Base-by-base conservation (phyloP, 352 stramenopile species). In the Aphanomyces euteiches region DNA sequence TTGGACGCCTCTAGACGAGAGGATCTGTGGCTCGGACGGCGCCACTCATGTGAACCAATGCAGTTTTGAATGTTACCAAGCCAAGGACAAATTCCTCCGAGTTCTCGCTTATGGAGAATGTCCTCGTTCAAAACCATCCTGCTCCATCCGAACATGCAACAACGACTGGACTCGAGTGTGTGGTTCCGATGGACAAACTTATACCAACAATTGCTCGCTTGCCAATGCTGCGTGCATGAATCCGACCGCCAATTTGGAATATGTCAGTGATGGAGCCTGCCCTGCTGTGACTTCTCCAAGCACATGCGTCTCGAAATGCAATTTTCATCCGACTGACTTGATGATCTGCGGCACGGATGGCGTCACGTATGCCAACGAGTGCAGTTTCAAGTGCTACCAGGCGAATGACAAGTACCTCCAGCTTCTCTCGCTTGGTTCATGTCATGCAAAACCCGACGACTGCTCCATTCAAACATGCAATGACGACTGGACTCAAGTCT, bases 131-230 rank as follows among this genome's bases (percentile, higher is more conserved):
- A 50, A 50, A 12, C 43, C 43, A 12, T n/a, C 43, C 43, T 50
- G 43, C 43, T n/a, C 10, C 43, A n/a, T 50, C 43, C 43, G 17
- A n/a, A n/a, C 43, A 12, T 50, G 43, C 17, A n/a, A n/a, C 43
- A n/a, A n/a, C 10, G 43, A 50, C 43, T n/a, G 43, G 10, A 50
- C 43, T 50, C 10, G 43, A 12, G 43, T 50, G 10, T 50, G 43
- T 50, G 43, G 10, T n/a, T 50, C 43, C 43, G 43, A 50, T n/a
- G 43, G 43, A n/a, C 43, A 50, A 50, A 50, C 43, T n/a, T 50
- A 50, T n/a, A n/a, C 43, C 43, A 50, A 50, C 43, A 50, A 50
- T 50, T 50, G 43, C 43, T 50, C 43, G 43, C 43, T 50, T 12
- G 43, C 43, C 43, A 50, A 50, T n/a, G 17, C 17, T 12, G 43